Evolutionary conservation across 23 red algal species (phyloP), one percentile per base, ranked within the genome.

Genomic region (Agarophyton chilense): DNA sequence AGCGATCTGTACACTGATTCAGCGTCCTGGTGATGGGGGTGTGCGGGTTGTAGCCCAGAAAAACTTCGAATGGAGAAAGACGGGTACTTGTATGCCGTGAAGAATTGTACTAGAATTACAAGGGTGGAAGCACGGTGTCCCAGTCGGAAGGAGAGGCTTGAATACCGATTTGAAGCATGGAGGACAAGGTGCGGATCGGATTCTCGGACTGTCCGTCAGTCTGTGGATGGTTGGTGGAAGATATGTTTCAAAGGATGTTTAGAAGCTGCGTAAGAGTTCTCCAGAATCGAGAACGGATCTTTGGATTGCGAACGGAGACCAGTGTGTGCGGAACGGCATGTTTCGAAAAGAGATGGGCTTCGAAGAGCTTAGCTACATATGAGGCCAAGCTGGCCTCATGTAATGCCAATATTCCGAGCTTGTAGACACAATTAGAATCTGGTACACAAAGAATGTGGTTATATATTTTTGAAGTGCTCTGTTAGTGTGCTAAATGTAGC

Each of bases 31-130:
- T 54, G 0, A 56, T 0, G 19, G 47, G 28, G 14, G 2, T 36
- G 41, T 79, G 45, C 8, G 1, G 75, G 29, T 21, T 79, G 32
- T 51, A 4, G 18, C 0, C 49, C 16, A 50, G 49, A 53, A 10
- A 52, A 22, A 79, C 47, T 54, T 79, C 75, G 54, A 79, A 55
- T 24, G 46, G 75, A 22, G 75, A 19, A 21, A 79, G 75, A 13
- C 43, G 18, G 17, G 0, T 79, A 31, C 75, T 79, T 10, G 19
- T 24, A 2, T 79, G 56, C 10, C 56, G 56, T 13, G 56, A 62
- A 62, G 56, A 62, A 19, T 61, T 61, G 10, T 82, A 82, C 24
- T 61, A 8, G 12, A 53, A 57, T 24, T 79, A 39, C 16, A 79
- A 54, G 22, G 39, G 8, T 24, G 31, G 13, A 51, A 79, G 47